Conservation (phyloP, 768 basidiomycete species). For the Candolleomyces eurysporus region DNA sequence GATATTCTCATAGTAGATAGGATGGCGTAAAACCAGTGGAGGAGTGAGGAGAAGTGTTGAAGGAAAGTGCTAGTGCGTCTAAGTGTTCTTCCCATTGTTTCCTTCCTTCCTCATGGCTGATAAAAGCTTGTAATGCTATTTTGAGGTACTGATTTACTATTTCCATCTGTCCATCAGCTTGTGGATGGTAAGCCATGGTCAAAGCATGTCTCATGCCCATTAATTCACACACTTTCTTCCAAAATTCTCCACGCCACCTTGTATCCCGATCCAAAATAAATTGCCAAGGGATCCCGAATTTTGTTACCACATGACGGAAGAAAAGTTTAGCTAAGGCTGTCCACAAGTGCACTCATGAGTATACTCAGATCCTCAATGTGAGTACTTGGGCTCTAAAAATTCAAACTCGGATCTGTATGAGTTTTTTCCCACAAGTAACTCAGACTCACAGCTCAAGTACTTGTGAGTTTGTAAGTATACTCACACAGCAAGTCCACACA, state of each 20-base stretch:
- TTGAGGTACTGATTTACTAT: conserved; percentile 30
- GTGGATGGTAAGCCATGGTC: conserved; percentile 27
- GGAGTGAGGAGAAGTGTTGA: conserved; percentile 28
- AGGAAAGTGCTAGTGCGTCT: conserved; percentile 22
- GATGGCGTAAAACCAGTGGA: conserved; percentile 25
- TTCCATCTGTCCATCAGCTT: conserved; percentile 38
- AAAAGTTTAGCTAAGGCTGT: conserved; percentile 31
- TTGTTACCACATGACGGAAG: conserved; percentile 22
- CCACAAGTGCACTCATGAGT: too few relatives aligned
- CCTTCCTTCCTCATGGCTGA: conserved; percentile 23
- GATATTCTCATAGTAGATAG: conserved; percentile 24
- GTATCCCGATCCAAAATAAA: conserved; percentile 28
- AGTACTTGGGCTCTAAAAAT: too few relatives aligned
- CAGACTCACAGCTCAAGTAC: too few relatives aligned
- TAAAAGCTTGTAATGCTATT: conserved; percentile 1
- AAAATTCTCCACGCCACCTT: conserved; percentile 25
- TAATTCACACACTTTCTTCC: conserved; percentile 22
- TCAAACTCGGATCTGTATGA: too few relatives aligned
- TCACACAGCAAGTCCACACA: too few relatives aligned
- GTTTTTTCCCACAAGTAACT: too few relatives aligned
- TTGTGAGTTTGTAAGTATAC: too few relatives aligned
- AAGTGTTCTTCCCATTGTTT: conserved; percentile 25
- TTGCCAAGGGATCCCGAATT: conserved; percentile 23
- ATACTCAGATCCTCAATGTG: too few relatives aligned
- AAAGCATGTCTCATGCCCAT: conserved; percentile 23